Evolutionary conservation across 2,329 filamentous ascomycete species (phyloP), one percentile per base, ranked within the genome.

Genomic region (Emmonsiellopsis sp.): DNA sequence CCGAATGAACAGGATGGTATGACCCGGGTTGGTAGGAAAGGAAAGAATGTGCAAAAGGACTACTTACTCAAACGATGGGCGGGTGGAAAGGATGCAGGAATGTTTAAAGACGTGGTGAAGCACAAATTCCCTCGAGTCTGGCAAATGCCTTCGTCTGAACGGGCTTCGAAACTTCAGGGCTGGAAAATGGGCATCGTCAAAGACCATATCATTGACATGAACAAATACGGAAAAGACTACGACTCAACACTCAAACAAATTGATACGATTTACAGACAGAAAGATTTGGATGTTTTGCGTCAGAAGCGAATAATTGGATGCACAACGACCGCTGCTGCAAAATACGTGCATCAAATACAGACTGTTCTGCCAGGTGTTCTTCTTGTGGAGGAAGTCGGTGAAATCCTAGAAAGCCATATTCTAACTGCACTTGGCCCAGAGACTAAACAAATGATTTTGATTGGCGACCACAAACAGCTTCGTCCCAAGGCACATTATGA

Each of bases 381-480:
- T 1, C 62, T 90, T 0, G 79, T 87, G 0, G 86, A 89, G 63
- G 86, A 89, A 65, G 86, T 85, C 0, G 86, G 84, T 1, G 85
- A 89, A 57, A 86, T 89, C 3, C 71, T 88, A 0, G 86, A 89
- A 63, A 75, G 76, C 1, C 85, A 88, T 58, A 72, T 86, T 1
- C 65, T 88, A 0, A 79, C 85, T 0, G 78, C 85, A 0, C 60
- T 88, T 53, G 71, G 74, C 0, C 64, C 76, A 0, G 36, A 51
- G 32, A 54, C 53, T 5, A 61, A 85, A 54, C 83, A 88, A 42
- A 63, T 88, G 1, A 76, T 88, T 0, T 65, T 87, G 2, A 88
- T 89, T 9, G 86, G 86, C 0, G 86, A 89, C 51, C 85, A 89
- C 63, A 79, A 85, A 53, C 86, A 89, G 57, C 74, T 89, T 0